Percentiles rank a stretch among this genome's conserved stretches.
phyloP scores from a whole-genome alignment of 768 basidiomycete species.

The Leccinum aurantiacum region DNA sequence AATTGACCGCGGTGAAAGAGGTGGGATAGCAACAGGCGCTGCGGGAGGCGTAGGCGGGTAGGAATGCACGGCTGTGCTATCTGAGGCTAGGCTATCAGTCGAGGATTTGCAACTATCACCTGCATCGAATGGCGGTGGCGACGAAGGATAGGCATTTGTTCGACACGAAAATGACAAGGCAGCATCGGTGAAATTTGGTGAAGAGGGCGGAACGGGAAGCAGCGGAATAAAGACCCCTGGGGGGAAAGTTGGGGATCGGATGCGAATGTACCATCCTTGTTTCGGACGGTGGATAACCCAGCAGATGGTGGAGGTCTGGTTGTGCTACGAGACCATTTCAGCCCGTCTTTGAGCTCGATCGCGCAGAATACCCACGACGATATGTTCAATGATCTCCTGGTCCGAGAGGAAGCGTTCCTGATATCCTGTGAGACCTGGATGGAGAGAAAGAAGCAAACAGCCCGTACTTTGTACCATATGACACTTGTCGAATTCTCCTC shows the following conservation, averaged over 20 bases:
- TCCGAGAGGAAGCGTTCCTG: constrained; percentile 76
- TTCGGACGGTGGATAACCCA: constrained; percentile 82
- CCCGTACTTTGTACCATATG: constrained; percentile 71
- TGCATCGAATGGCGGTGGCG: constrained; percentile 15
- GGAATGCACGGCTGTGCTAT: constrained; percentile 44
- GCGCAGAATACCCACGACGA: constrained; percentile 53
- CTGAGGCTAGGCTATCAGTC: constrained; percentile 30
- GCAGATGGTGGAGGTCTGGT: constrained; percentile 58
- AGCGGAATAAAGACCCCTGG: constrained; percentile 57
- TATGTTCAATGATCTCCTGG: constrained; percentile 71
- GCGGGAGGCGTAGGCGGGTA: constrained; percentile 58
- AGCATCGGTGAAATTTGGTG: constrained; percentile 50
- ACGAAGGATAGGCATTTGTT: constrained; percentile 39
- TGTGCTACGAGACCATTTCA: constrained; percentile 47
- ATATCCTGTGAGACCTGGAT: constrained; percentile 15
- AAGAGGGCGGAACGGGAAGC: constrained; percentile 46
- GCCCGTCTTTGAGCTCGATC: neutral
- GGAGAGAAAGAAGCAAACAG: neutral
- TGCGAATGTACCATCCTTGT: constrained; percentile 82
- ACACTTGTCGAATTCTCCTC: constrained; percentile 58
- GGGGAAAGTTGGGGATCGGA: constrained; percentile 70
- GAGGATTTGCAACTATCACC: constrained; percentile 22
- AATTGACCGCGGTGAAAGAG: constrained; percentile 36
- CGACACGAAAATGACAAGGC: constrained; percentile 53
- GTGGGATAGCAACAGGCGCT: constrained; percentile 29